Evolutionary conservation across 2,329 filamentous ascomycete genomes (phyloP).

Genomic region (Aspergillus fumigatiaffinis): DNA sequence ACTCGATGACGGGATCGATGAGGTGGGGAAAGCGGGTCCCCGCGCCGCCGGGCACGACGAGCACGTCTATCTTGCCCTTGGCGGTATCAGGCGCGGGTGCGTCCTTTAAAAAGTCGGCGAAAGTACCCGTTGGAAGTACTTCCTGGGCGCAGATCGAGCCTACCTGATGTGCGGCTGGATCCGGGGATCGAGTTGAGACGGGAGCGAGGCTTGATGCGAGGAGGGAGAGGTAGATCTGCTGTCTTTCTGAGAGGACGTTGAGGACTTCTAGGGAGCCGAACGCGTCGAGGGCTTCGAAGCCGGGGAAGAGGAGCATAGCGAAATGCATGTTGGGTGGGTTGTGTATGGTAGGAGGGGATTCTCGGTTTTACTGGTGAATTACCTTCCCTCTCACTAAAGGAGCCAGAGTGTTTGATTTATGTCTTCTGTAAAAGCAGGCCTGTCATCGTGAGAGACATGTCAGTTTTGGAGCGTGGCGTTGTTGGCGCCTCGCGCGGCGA

Average conservation of each 20-base stretch:
- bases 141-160: slow-evolving; percentile 1
- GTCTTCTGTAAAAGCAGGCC: too few relatives aligned
- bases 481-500: too few relatives aligned
- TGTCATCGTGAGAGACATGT: too few relatives aligned
- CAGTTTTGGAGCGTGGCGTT: too few relatives aligned
- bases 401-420: too few relatives aligned
- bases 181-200: slow-evolving; percentile 2
- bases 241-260: slow-evolving; percentile 20
- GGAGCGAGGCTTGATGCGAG: slow-evolving; percentile 2
- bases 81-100: neutral
- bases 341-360: too few relatives aligned
- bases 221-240: slow-evolving; percentile 1
- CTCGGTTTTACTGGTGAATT: too few relatives aligned
- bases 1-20: neutral
- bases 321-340: neutral
- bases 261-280: slow-evolving; percentile 49
- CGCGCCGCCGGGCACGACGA: slow-evolving; percentile 2
- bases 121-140: slow-evolving; percentile 3
- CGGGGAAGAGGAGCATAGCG: slow-evolving; percentile 33
- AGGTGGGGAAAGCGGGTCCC: slow-evolving; percentile 1
- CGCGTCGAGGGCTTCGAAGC: slow-evolving; percentile 41
- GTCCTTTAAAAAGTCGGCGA: neutral
- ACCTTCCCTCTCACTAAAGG: too few relatives aligned
- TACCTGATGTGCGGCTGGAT: neutral
- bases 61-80: neutral